Percentiles rank a stretch among this genome's conserved stretches.
phyloP scores from a whole-genome alignment of 768 basidiomycete genomes.

The Termitomyces sp. region DNA sequence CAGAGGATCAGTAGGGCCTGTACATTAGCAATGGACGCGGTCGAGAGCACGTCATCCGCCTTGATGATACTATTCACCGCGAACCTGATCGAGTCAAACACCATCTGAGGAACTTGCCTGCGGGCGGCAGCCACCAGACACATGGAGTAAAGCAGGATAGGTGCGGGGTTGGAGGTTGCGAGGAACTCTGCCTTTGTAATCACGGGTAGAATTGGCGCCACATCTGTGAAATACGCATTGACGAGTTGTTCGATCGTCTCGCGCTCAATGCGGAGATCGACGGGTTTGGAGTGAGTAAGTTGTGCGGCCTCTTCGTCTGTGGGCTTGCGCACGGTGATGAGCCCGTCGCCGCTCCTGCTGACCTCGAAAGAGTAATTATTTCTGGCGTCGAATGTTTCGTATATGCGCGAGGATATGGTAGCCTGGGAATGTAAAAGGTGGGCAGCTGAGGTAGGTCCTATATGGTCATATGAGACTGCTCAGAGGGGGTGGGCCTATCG shows the following conservation, averaged over 20 bases:
- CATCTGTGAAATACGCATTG: slow-evolving; percentile 89
- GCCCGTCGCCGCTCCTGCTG: slow-evolving; percentile 77
- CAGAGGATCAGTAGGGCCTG: slow-evolving; percentile 83
- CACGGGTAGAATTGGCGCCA: slow-evolving; percentile 86
- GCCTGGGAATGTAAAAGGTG: slow-evolving; percentile 91
- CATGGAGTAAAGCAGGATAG: slow-evolving; percentile 88
- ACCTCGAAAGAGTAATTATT: slow-evolving; percentile 90
- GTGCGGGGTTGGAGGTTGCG: slow-evolving; percentile 64
- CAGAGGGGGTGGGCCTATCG: slow-evolving; percentile 19
- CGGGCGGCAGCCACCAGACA: slow-evolving; percentile 89
- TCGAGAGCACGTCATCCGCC: slow-evolving; percentile 87
- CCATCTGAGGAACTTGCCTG: slow-evolving; percentile 74
- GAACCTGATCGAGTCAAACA: slow-evolving; percentile 89
- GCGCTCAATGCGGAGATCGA: slow-evolving; percentile 72
- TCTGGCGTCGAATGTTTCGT: slow-evolving; percentile 84
- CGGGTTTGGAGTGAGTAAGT: slow-evolving; percentile 51
- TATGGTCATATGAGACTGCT: slow-evolving; percentile 39
- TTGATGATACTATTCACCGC: slow-evolving; percentile 86
- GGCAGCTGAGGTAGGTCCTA: slow-evolving; percentile 84
- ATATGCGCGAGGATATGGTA: slow-evolving; percentile 77
- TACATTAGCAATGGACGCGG: slow-evolving; percentile 80
- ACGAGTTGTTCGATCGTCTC: slow-evolving; percentile 78
- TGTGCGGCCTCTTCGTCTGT: slow-evolving; percentile 50
- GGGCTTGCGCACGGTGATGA: slow-evolving; percentile 78
- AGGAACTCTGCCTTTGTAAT: slow-evolving; percentile 89